Percentiles rank a stretch among this genome's conserved stretches.
These are phyloP conservation scores for Ampelomyces quisqualis DNA, from an alignment of 2,329 filamentous ascomycete species.

Conservation along the genomic window DNA sequence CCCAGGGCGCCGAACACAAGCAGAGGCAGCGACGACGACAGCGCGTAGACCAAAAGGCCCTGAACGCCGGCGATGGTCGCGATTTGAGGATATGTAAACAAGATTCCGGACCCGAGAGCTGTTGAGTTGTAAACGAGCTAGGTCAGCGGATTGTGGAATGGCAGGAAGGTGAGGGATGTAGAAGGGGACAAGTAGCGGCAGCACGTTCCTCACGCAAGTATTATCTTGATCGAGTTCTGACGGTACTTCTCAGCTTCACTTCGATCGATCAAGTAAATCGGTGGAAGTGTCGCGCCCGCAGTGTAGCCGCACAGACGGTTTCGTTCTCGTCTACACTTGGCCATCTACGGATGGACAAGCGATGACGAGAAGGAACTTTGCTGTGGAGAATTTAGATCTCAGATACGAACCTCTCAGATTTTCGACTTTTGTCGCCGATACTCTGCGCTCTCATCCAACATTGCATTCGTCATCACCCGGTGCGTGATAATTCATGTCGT, in stretches of 20 bases:
- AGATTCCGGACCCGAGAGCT: conserved; percentile 81
- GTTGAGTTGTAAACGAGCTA: conserved; percentile 34
- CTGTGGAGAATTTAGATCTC: too few species aligned
- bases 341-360: background rate
- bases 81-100: conserved; percentile 80
- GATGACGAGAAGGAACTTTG: conserved; percentile 17
- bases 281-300: conserved; percentile 72
- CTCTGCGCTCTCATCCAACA: conserved; percentile 11
- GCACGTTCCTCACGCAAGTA: conserved; percentile 98
- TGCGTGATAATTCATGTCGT: conserved; percentile 14
- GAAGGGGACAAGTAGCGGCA: conserved; percentile 69
- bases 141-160: conserved; percentile 32
- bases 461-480: conserved; percentile 2
- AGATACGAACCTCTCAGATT: conserved; percentile 44
- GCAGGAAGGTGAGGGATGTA: conserved; percentile 37
- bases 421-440: conserved; percentile 17
- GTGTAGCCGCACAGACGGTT: conserved; percentile 62
- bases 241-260: conserved; percentile 92
- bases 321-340: conserved; percentile 10
- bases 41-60: conserved; percentile 73
- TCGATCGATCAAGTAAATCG: conserved; percentile 13
- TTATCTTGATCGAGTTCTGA: conserved; percentile 98
- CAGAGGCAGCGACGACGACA: conserved; percentile 70
- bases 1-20: conserved; percentile 73
- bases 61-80: conserved; percentile 78